Conservation (phyloP, 495 filamentous ascomycete genomes). For the Opeltia flavorubescens region DNA sequence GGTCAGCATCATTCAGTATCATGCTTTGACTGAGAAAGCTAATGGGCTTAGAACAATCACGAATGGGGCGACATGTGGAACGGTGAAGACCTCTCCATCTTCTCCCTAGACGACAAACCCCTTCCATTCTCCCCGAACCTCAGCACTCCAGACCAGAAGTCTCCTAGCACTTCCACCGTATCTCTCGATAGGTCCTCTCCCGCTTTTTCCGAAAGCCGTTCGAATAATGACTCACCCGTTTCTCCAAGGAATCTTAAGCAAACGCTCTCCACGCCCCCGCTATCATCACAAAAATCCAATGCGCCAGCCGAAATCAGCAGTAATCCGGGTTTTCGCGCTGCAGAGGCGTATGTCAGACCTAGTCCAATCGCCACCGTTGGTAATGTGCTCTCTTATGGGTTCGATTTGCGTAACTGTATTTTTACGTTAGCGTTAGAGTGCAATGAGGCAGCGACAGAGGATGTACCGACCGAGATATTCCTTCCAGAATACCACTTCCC, state of each 20-base stretch:
- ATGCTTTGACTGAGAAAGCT: conserved; percentile 1
- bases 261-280: conserved; percentile 56
- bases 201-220: conserved; percentile 44
- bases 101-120: conserved; percentile 64
- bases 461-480: conserved; percentile 67
- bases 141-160: conserved; percentile 13
- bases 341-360: conserved; percentile 82
- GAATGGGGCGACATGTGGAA: conserved; percentile 93
- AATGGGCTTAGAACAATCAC: conserved; percentile 55
- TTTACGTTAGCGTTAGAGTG: conserved; percentile 56
- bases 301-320: conserved; percentile 36
- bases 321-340: conserved; percentile 66
- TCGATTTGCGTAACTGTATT: conserved; percentile 62
- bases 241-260: conserved; percentile 59
- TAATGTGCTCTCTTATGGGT: conserved; percentile 48
- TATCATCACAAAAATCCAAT: conserved; percentile 42
- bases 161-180: conserved; percentile 18
- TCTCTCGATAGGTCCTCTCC: conserved; percentile 39
- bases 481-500: conserved; percentile 93
- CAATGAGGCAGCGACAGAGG: conserved; percentile 32
- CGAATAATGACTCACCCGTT: conserved; percentile 38
- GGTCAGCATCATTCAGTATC: conserved; percentile 27
- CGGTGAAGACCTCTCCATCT: conserved; percentile 89
- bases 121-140: conserved; percentile 37
- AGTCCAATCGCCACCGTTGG: conserved; percentile 66